These are phyloP conservation scores for Mortierella sp. DNA, from an alignment of 371 early-diverging fungal species.

Conservation along the genomic window DNA sequence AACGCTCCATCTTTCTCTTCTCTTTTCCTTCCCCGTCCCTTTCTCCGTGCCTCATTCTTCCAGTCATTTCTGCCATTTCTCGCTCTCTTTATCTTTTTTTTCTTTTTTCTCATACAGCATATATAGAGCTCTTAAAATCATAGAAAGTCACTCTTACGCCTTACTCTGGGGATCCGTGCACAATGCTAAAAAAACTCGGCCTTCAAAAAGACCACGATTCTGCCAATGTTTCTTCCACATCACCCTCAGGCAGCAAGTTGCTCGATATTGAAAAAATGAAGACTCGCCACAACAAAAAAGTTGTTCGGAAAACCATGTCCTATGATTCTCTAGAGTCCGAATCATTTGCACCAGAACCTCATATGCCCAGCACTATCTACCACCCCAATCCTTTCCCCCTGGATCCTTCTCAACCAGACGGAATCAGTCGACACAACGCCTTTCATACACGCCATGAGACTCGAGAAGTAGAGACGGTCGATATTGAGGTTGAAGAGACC, in stretches of 20 bases:
- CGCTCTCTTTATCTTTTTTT: background rate
- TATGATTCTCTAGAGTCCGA: slow-evolving; percentile 35
- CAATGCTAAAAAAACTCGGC: slow-evolving; percentile 13
- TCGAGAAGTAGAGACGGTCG: slow-evolving; percentile 20
- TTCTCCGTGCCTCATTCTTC: background rate
- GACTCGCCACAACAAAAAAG: slow-evolving; percentile 34
- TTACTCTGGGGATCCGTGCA: background rate
- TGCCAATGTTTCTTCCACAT: background rate
- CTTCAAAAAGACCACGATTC: background rate
- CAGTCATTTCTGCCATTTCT: background rate
- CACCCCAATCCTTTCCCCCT: slow-evolving; percentile 51
- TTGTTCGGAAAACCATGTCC: slow-evolving; percentile 21
- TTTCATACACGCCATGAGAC: slow-evolving; percentile 18
- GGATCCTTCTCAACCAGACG: slow-evolving; percentile 46
- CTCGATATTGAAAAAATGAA: slow-evolving; percentile 27
- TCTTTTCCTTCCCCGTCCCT: background rate
- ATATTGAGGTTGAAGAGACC: slow-evolving; percentile 46
- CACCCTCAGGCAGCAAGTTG: slow-evolving; percentile 3
- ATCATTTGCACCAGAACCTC: slow-evolving; percentile 33
- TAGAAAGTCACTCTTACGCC: background rate
- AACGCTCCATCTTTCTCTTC: slow-evolving; percentile 2
- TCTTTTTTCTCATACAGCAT: background rate
- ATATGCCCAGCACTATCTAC: slow-evolving; percentile 41
- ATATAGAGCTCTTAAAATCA: background rate
- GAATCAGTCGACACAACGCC: slow-evolving; percentile 29